Percentiles rank a stretch among this genome's conserved stretches.
phyloP scores from a whole-genome alignment of 768 basidiomycete species.

The Calocybe indica region DNA sequence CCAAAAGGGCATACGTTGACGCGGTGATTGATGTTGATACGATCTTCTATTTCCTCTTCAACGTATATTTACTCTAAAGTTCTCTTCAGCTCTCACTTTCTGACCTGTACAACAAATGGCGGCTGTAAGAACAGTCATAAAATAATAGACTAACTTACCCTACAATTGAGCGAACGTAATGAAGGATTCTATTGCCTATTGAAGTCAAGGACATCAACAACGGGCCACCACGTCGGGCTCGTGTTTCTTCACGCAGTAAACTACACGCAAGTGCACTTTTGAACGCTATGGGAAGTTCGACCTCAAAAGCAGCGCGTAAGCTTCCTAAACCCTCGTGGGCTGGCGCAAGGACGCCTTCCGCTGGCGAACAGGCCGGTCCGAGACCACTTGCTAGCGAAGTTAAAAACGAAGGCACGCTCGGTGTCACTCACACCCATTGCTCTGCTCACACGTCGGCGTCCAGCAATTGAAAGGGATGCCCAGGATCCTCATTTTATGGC shows the following conservation, averaged over 20 bases:
- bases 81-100: slow-evolving; percentile 16
- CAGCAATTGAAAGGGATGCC: slow-evolving; percentile 61
- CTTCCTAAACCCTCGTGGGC: slow-evolving; percentile 53
- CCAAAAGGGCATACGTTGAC: no score
- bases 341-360: slow-evolving; percentile 31
- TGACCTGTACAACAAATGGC: slow-evolving; percentile 44
- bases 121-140: slow-evolving; percentile 24
- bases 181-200: no score
- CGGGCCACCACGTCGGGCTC: no score
- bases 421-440: slow-evolving; percentile 1
- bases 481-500: slow-evolving; percentile 66
- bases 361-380: slow-evolving; percentile 1
- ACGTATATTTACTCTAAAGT: slow-evolving; percentile 20
- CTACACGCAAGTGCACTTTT: no score
- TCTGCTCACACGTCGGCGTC: slow-evolving; percentile 2
- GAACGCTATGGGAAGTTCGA: slow-evolving; percentile 47
- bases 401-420: slow-evolving; percentile 39
- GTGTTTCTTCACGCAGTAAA: no score
- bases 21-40: slow-evolving; percentile 29
- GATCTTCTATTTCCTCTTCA: slow-evolving; percentile 25
- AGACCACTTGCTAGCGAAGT: slow-evolving; percentile 38
- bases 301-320: slow-evolving; percentile 56
- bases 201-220: no score
- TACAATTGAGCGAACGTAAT: no score
- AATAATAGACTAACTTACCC: slow-evolving; percentile 7